Percentiles rank a stretch among this genome's conserved stretches.
phyloP scores from a whole-genome alignment of 169 alveolate genomes.

The Theileria orientalis region DNA sequence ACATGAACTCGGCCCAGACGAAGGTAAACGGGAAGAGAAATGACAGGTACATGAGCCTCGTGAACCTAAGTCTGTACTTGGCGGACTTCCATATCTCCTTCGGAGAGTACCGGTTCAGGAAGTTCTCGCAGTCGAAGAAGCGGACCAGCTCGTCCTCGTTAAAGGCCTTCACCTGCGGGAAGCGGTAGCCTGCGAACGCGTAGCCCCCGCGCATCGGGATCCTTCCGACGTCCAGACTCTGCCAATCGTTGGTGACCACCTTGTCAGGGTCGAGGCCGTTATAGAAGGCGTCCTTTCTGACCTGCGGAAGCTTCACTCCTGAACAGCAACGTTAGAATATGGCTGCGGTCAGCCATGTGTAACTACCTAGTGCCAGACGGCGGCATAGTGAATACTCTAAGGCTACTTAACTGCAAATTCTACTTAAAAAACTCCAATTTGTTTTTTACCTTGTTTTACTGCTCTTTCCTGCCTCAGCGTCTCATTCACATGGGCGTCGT shows the following conservation, averaged over 20 bases:
- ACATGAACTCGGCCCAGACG: slow-evolving; percentile 63
- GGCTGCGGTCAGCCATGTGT: neutral
- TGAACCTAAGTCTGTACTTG: slow-evolving; percentile 60
- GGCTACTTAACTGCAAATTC: too few relatives aligned
- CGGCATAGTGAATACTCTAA: too few relatives aligned
- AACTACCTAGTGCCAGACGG: too few relatives aligned
- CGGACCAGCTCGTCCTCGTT: slow-evolving; percentile 74
- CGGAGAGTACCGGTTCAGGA: slow-evolving; percentile 57
- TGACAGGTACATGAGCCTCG: slow-evolving; percentile 48
- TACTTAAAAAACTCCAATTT: too few relatives aligned
- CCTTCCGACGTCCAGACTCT: slow-evolving; percentile 59
- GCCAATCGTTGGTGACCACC: slow-evolving; percentile 71
- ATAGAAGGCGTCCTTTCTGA: slow-evolving; percentile 65
- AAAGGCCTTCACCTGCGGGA: slow-evolving; percentile 76
- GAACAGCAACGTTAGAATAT: neutral
- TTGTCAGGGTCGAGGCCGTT: slow-evolving; percentile 73
- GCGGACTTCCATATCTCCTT: slow-evolving; percentile 65
- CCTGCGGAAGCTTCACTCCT: slow-evolving; percentile 60
- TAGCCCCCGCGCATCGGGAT: slow-evolving; percentile 74
- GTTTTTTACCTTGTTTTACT: slow-evolving; percentile 19
- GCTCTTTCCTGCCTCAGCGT: slow-evolving; percentile 42
- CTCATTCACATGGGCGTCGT: slow-evolving; percentile 58
- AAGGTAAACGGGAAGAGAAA: slow-evolving; percentile 44
- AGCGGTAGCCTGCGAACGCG: slow-evolving; percentile 66
- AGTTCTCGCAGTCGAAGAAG: slow-evolving; percentile 66